phyloP scores from a whole-genome alignment of 2,329 filamentous ascomycete species.

The Trichoderma atrobrunneum region DNA sequence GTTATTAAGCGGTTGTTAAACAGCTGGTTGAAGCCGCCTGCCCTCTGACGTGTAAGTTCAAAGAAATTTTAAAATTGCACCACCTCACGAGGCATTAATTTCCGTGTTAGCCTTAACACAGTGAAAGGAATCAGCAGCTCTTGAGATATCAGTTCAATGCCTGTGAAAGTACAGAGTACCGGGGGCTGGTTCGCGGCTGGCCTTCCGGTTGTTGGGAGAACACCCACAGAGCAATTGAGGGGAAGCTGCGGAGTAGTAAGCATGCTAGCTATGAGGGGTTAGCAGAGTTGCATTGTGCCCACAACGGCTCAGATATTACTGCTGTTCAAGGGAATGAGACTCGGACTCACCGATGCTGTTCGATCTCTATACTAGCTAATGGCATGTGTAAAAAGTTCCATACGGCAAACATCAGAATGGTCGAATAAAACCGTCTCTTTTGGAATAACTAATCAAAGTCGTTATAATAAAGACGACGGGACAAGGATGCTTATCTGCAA shows the following conservation, averaged over 20 bases:
- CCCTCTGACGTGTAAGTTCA: background rate
- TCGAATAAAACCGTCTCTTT: background rate
- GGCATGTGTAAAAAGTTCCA: background rate
- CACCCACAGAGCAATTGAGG: background rate
- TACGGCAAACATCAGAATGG: background rate
- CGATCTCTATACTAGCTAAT: background rate
- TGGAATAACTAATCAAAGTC: too few species aligned
- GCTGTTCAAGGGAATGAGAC: background rate
- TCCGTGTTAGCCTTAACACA: background rate
- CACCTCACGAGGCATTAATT: background rate
- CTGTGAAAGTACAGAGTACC: background rate
- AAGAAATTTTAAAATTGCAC: background rate
- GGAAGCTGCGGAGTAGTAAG: background rate
- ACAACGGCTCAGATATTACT: background rate
- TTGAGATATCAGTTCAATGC: background rate
- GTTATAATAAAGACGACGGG: too few species aligned
- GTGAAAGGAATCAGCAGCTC: background rate
- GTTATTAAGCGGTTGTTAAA: background rate
- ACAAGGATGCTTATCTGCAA: too few species aligned
- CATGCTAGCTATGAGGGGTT: background rate
- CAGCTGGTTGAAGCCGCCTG: background rate
- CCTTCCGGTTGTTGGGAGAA: background rate
- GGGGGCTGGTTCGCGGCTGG: too few species aligned
- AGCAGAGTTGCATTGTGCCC: background rate
- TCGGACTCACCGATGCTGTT: background rate